These are phyloP conservation scores for Verbascum thapsus DNA, from an alignment of 257 asterid species.

Conservation along the genomic window DNA sequence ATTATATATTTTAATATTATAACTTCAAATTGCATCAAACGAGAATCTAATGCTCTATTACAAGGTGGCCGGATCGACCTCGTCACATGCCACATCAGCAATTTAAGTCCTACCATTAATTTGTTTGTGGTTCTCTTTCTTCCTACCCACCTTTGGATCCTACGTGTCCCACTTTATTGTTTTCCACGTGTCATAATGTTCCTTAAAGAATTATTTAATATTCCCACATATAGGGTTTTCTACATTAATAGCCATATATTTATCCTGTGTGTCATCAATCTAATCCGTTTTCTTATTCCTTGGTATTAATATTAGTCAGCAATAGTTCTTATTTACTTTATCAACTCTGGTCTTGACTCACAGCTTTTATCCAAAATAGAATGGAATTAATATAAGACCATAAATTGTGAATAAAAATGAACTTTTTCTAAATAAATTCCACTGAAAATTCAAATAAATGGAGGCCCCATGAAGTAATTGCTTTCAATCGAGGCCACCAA, in stretches of 20 bases:
- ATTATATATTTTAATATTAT: no score
- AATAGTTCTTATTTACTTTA: neutral
- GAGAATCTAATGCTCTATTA: neutral
- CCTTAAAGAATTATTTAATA: neutral
- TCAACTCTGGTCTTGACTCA: neutral
- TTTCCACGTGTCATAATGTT: constrained; percentile 20
- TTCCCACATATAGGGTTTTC: constrained; percentile 26
- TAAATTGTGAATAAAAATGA: constrained; percentile 9
- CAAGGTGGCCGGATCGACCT: constrained; percentile 13
- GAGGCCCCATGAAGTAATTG: constrained; percentile 28
- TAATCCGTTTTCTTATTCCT: constrained; percentile 31
- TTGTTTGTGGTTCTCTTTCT: constrained; percentile 23
- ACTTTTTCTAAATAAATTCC: no score
- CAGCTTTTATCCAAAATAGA: neutral
- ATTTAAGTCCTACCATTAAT: constrained; percentile 6
- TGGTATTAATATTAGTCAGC: neutral
- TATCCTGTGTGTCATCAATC: constrained; percentile 40
- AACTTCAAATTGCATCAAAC: no score
- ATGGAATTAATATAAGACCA: constrained; percentile 5
- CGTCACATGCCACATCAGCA: constrained; percentile 21
- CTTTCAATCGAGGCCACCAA: constrained; percentile 24
- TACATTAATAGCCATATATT: constrained; percentile 29
- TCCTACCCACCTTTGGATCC: neutral
- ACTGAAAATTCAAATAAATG: neutral
- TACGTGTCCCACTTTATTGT: constrained; percentile 13